These are phyloP conservation scores for carrot (Daucus carota) DNA, from an alignment of 129 eudicot species.

Conservation along the genomic window DH1_v3.0 NC_030386.2:37112501-37113000, in stretches of 20 bases:
- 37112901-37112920: conserved; percentile 45
- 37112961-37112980: conserved; percentile 81
- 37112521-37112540: neutral
- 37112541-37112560: conserved; percentile 57
- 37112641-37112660: conserved; percentile 50
- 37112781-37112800: conserved; percentile 47
- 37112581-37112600: conserved; percentile 79
- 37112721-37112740: conserved; percentile 36
- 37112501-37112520: conserved; percentile 3
- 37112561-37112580: conserved; percentile 71
- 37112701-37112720: conserved; percentile 35
- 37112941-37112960: conserved; percentile 79
- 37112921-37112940: conserved; percentile 72
- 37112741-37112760: conserved; percentile 37
- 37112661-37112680: conserved; percentile 43
- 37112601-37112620: conserved; percentile 66
- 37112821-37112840: conserved; percentile 66
- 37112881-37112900: conserved; percentile 65
- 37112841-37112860: conserved; percentile 59
- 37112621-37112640: conserved; percentile 35
- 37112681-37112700: conserved; percentile 39
- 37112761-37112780: conserved; percentile 47
- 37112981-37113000: conserved; percentile 82
- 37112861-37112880: conserved; percentile 50
- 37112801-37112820: conserved; percentile 62